Evolutionary conservation across 176 grass and related monocot genomes (phyloP), one percentile per base, ranked within the genome.

Genomic region (Oryza rufipogon): DNA sequence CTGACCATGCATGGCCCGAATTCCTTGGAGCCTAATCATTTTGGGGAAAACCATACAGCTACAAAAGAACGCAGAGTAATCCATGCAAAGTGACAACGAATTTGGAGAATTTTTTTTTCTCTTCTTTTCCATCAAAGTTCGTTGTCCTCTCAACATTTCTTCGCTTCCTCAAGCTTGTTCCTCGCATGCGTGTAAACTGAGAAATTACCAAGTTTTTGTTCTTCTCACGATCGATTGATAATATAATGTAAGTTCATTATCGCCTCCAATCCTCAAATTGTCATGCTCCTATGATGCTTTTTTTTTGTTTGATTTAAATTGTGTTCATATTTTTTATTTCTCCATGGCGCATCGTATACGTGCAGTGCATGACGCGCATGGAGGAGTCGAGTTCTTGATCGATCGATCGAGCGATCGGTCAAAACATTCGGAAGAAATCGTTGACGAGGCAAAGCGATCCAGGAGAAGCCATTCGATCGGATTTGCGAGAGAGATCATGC

Each of bases 321-420:
- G 33, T 67, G 42, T 58, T 73, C 49, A 8, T 64, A 5, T 61
- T 30, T 6, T 0, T 11, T 0, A 8, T 6, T 17, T 13, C 39
- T 67, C 15, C 22, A 20, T 68, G 69, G n/a, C n/a, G 15, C 16
- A 7, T 16, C 9, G 63, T 39, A 39, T 39, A 39, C 38, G 38
- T 86, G 83, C 88, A 83, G 88, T 84, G 68, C 74, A 74, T 74
- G 79, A 86, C 20, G 68, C 52, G 52, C 83, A 52, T 85, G 81
- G 76, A 36, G 77, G 73, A 56, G 16, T 19, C 72, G 70, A 17
- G 44, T 45, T 38, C 47, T 61, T 73, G 78, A 90, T 82, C 79
- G 78, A 90, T 82, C 79, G 78, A 90, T 78, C 79, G 2, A 80
- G 47, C 60, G 78, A 90, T 82, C 79, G 2, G 68, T 45, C 46